Evolutionary conservation across 2,329 filamentous ascomycete species (phyloP).

Genomic region (Botrytis sinoallii): DNA sequence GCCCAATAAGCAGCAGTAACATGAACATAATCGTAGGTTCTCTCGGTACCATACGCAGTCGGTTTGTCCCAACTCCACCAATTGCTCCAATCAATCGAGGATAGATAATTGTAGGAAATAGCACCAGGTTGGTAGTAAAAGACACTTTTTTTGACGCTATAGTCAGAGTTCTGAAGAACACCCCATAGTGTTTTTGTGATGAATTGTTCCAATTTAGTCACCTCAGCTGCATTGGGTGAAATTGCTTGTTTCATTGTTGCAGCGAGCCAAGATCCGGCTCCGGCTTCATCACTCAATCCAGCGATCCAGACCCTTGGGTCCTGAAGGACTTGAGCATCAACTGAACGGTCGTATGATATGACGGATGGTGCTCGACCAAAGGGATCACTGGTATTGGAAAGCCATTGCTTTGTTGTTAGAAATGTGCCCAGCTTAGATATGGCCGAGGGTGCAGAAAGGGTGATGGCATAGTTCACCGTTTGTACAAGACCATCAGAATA

Average conservation of each 20-base stretch:
- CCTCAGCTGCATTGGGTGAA: slow-evolving; percentile 48
- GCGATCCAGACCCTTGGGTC: slow-evolving; percentile 55
- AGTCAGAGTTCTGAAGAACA: slow-evolving; percentile 47
- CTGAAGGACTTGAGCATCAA: slow-evolving; percentile 43
- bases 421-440: slow-evolving; percentile 50
- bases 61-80: slow-evolving; percentile 52
- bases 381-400: slow-evolving; percentile 49
- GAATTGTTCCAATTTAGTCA: slow-evolving; percentile 53
- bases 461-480: slow-evolving; percentile 55
- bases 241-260: slow-evolving; percentile 53
- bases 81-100: slow-evolving; percentile 45
- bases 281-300: slow-evolving; percentile 58
- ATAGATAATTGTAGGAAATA: slow-evolving; percentile 45
- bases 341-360: slow-evolving; percentile 55
- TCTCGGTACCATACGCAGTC: slow-evolving; percentile 45
- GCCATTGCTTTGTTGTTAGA: slow-evolving; percentile 53
- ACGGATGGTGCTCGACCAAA: slow-evolving; percentile 54
- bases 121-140: slow-evolving; percentile 54
- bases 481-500: slow-evolving; percentile 50
- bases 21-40: slow-evolving; percentile 60
- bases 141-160: slow-evolving; percentile 51
- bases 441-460: slow-evolving; percentile 45
- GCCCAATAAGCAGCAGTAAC: slow-evolving; percentile 55
- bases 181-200: slow-evolving; percentile 50
- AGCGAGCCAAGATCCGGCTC: slow-evolving; percentile 54